Evolutionary conservation across 176 grass and related monocot genomes (phyloP).

Genomic region (Hsuehochloa calcarea): DNA sequence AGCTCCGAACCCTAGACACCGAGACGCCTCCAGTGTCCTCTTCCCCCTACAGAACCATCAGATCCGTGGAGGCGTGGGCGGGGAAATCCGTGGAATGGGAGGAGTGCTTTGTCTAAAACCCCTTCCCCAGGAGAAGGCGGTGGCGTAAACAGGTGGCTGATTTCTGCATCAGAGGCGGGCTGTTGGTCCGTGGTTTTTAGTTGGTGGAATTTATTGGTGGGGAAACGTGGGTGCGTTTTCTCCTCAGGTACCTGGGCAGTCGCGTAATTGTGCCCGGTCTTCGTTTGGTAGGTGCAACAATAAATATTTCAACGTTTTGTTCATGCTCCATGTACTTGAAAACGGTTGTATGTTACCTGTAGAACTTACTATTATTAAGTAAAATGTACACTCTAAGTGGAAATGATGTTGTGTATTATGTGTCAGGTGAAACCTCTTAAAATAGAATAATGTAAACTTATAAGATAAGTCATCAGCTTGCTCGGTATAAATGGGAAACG

Average conservation of each 20-base stretch:
- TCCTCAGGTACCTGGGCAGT: background rate
- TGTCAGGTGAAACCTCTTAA: background rate
- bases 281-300: background rate
- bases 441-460: background rate
- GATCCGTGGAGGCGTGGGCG: constrained; percentile 23
- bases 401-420: background rate
- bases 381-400: background rate
- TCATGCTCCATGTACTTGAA: too few relatives aligned
- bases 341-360: background rate
- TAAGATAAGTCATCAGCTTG: background rate
- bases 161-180: constrained; percentile 29
- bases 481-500: background rate
- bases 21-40: background rate
- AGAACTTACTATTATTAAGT: background rate
- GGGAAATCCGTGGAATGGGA: constrained; percentile 28
- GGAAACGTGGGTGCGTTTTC: constrained; percentile 22
- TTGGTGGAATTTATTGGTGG: constrained; percentile 39
- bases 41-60: background rate
- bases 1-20: background rate
- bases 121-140: constrained; percentile 3
- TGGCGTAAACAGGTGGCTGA: constrained; percentile 38
- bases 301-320: background rate
- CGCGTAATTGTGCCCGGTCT: background rate
- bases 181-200: background rate
- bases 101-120: constrained; percentile 45